These are phyloP conservation scores for Cordyceps cicadae DNA, from an alignment of 2,329 filamentous ascomycete genomes.

Conservation along the genomic window DNA sequence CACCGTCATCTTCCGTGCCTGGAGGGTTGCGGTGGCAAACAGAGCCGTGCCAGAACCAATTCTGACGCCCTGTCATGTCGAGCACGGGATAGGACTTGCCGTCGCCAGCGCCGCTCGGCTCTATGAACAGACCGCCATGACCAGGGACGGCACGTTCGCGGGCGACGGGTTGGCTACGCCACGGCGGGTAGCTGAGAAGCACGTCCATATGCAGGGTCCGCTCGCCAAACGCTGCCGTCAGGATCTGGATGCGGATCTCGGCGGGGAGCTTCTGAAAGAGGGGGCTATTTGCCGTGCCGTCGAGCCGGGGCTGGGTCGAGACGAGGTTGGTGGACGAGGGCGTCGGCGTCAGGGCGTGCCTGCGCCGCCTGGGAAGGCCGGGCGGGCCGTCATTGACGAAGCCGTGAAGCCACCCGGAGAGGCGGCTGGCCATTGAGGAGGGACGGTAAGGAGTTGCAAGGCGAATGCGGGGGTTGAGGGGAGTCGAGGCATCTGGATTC, in stretches of 20 bases:
- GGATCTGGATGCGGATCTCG: slow-evolving; percentile 26
- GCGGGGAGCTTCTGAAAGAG: slow-evolving; percentile 26
- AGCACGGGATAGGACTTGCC: background rate
- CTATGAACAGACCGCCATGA: slow-evolving; percentile 1
- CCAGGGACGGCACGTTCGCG: background rate
- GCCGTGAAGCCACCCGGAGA: slow-evolving; percentile 8
- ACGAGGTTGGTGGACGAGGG: background rate
- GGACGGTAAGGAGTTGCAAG: background rate
- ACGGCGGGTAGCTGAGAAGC: slow-evolving; percentile 13
- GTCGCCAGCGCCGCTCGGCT: slow-evolving; percentile 6
- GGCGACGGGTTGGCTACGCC: background rate
- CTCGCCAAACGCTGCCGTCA: slow-evolving; percentile 18
- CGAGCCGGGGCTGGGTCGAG: background rate
- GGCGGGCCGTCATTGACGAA: slow-evolving; percentile 2
- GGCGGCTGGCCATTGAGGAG: slow-evolving; percentile 1
- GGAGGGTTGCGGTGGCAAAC: slow-evolving; percentile 19
- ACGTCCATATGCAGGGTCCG: slow-evolving; percentile 20
- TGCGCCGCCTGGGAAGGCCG: background rate
- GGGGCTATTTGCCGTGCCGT: slow-evolving; percentile 13
- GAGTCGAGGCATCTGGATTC: background rate
- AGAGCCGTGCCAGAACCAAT: slow-evolving; percentile 21
- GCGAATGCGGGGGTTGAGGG: background rate
- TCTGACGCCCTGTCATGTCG: slow-evolving; percentile 9
- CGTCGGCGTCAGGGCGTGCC: background rate
- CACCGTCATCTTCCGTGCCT: background rate